Base-by-base conservation (phyloP, 1,284 basidiomycete genomes). In the Phaffia rhodozyma region DNA sequence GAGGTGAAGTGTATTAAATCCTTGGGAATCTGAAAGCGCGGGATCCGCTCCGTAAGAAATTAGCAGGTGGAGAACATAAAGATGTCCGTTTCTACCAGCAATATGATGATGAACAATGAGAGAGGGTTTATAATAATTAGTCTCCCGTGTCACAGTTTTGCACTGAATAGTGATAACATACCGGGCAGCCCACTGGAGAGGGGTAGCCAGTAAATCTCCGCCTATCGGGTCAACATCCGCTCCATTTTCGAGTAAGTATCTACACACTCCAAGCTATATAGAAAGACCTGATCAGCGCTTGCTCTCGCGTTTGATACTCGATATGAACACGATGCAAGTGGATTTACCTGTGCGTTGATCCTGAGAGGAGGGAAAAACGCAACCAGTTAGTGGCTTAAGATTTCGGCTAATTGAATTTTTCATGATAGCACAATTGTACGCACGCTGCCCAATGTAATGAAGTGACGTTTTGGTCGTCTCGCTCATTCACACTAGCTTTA, bases 151-250 rank as follows among this genome's bases (percentile, higher is more conserved):
- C 3, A 48, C 32, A 18, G 21, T 1, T 11, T 6, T 20, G 21
- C 11, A 13, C 23, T 29, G 7, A 25, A 55, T 18, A 27, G 5
- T n/a, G 43, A 18, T 5, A 1, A 70, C 76, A 62, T 60, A 79
- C 72, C 81, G 83, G 1, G 94, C 91, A 0, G 94, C 93, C 96
- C 96, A 99, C 75, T 97, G 94, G 78, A 98, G 80, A 0, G 96
- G 92, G 1, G 92, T 96, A 0, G 93, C 94, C n/a, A 86, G 81
- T 38, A 99, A 82, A 72, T 97, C 94, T 5, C 96, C 96, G 23
- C 96, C 96, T 11, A 89, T 78, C 5, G 91, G 89, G 70, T 99
- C 93, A 20, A 97, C 86, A 60, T 96, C 87, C 0, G 96, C 94
- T n/a, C 92, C 94, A 69, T 89, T 84, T 67, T 94, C 89, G 30